These are phyloP conservation scores for Penicillium lividum DNA, from an alignment of 495 filamentous ascomycete species.

Conservation along the genomic window DNA sequence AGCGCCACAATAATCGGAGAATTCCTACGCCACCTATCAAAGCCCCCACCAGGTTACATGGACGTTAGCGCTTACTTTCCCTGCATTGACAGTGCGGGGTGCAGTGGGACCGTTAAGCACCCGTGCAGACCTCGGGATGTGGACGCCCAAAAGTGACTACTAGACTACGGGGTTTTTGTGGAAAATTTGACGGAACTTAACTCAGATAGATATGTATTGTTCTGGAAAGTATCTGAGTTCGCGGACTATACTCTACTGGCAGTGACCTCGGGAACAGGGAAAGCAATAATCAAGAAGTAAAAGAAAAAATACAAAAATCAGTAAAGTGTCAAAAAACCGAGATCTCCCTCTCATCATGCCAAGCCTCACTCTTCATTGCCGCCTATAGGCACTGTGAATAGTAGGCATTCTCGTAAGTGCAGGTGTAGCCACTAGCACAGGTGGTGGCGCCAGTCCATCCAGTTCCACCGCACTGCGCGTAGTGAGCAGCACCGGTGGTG, in stretches of 20 bases:
- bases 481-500: conserved; percentile 34
- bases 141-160: background rate
- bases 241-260: background rate
- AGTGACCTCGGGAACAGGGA: background rate
- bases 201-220: background rate
- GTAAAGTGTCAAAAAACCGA: background rate
- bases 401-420: conserved; percentile 38
- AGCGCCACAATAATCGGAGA: background rate
- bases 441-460: conserved; percentile 50
- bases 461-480: conserved; percentile 51
- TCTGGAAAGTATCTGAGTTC: background rate
- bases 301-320: background rate
- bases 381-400: conserved; percentile 49
- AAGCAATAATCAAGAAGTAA: no score
- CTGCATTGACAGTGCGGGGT: background rate
- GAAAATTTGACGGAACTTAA: background rate
- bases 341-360: background rate
- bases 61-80: background rate
- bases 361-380: background rate
- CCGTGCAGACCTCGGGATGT: background rate
- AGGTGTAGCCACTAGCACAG: conserved; percentile 44
- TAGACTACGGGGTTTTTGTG: background rate
- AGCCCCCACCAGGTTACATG: background rate
- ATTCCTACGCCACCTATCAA: background rate
- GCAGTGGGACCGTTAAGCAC: background rate